Evolutionary conservation across 305 asterid species (phyloP), one percentile per base, ranked within the genome.

Genomic region (Fraxinus sp.): DNA sequence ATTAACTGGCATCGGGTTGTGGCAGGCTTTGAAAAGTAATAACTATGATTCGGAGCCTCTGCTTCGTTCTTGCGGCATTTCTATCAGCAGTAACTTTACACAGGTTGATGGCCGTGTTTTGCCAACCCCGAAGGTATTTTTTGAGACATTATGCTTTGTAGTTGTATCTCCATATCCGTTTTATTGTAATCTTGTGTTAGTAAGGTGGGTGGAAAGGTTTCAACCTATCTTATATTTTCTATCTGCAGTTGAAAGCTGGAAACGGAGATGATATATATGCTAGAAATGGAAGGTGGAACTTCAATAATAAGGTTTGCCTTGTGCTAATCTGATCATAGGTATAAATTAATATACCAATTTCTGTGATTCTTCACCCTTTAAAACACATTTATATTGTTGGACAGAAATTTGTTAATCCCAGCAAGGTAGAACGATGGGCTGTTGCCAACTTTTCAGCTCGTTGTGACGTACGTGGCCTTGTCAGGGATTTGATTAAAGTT

Each of bases 41-140:
- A 89, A 94, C 55, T 94, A 94, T 35, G 94, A 86, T 35, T 88
- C 91, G 0, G 97, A 92, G 85, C 95, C 95, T 16, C 62, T 94
- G 85, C 93, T 94, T 32, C 90, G 89, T 13, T 59, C 97, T 28
- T 91, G 94, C 85, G 97, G 95, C 2, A 89, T 94, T 85, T 86
- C 97, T 4, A 91, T 94, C 57, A 88, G 43, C 82, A 83, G 55
- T 59, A 88, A 36, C 83, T 93, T 94, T 77, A 93, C 95, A 43
- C 90, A 93, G 88, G 91, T 94, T 80, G 97, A 94, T 77, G 97
- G 97, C 11, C 97, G 97, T 39, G 86, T 92, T 64, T 89, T 94
- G 24, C 94, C 89, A 26, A 72, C 98, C 20, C 98, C 98, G 3
- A 92, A 88, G 91, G 97, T 91, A 85, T 28, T 71, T 81, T 35